These are phyloP conservation scores for Clathrus columnatus DNA, from an alignment of 768 basidiomycete genomes.

Conservation along the genomic window DNA sequence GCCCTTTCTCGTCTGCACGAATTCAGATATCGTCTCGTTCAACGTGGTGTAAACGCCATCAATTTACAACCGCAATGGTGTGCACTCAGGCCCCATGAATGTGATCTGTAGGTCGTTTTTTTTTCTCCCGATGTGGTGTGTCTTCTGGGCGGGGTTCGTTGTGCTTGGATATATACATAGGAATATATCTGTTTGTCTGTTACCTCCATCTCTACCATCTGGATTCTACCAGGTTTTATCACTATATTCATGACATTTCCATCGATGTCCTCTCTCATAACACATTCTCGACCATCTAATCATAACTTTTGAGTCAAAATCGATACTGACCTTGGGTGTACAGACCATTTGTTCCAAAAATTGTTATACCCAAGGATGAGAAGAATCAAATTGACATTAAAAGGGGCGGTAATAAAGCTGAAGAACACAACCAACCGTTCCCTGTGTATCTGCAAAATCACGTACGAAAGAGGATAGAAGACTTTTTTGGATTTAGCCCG, in stretches of 20 bases:
- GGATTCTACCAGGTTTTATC: not conserved
- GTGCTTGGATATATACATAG: too few relatives aligned
- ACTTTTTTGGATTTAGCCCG: not conserved
- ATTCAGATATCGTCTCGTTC: slow-evolving; percentile 46
- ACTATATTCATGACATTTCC: not conserved
- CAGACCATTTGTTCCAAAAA: too few relatives aligned
- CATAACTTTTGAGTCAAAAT: too few relatives aligned
- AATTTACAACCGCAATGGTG: slow-evolving; percentile 67
- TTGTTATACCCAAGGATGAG: not conserved
- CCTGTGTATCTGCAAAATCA: not conserved
- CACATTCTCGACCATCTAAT: too few relatives aligned
- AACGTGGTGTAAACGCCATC: slow-evolving; percentile 51
- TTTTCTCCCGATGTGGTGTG: not conserved
- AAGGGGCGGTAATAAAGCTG: not conserved
- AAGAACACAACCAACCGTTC: not conserved
- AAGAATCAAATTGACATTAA: not conserved
- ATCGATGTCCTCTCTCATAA: not conserved
- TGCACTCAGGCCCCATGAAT: slow-evolving; percentile 50
- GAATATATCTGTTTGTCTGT: too few relatives aligned
- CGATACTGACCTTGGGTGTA: too few relatives aligned
- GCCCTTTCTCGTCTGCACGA: slow-evolving; percentile 65
- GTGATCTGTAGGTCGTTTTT: slow-evolving; percentile 28
- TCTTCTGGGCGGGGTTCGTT: not conserved
- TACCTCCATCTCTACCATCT: too few relatives aligned
- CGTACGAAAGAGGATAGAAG: not conserved